Evolutionary conservation across 441 rosid genomes (phyloP).

Genomic region (Croton laevigatus): DNA sequence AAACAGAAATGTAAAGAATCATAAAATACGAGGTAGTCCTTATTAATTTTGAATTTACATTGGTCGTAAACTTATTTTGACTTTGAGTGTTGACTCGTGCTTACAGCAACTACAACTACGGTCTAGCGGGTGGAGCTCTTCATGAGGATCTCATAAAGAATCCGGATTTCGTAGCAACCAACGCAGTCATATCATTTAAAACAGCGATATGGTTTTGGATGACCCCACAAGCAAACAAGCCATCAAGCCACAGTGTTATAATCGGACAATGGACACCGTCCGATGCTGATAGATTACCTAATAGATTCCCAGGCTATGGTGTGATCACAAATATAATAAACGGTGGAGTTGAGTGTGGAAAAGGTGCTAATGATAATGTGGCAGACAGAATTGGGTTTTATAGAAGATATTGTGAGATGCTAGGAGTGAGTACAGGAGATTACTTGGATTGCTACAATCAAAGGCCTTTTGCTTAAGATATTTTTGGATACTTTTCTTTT

Average conservation of each 20-base stretch:
- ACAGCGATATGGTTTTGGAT: constrained; percentile 41
- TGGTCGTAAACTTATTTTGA: no score
- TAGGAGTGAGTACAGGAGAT: constrained; percentile 26
- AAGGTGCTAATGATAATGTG: constrained; percentile 21
- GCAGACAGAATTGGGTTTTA: constrained; percentile 34
- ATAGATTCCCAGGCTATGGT: constrained; percentile 34
- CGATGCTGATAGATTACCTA: constrained; percentile 16
- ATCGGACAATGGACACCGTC: constrained; percentile 29
- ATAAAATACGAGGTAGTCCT: no score
- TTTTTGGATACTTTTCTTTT: neutral
- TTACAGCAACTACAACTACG: constrained; percentile 32
- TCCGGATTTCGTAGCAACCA: constrained; percentile 31
- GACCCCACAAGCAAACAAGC: constrained; percentile 33
- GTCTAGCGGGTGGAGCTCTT: constrained; percentile 24
- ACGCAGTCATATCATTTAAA: constrained; percentile 28
- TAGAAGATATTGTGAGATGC: constrained; percentile 27
- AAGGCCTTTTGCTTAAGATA: constrained; percentile 32
- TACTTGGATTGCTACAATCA: constrained; percentile 41
- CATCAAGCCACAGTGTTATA: constrained; percentile 31
- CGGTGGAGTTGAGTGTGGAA: constrained; percentile 38
- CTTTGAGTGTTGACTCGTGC: constrained; percentile 2
- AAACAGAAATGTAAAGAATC: no score
- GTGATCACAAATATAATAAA: constrained; percentile 40
- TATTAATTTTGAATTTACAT: no score
- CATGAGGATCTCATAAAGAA: constrained; percentile 27